Conservation (phyloP, 208 protist species). For the Tritrichomonas foetus region DNA sequence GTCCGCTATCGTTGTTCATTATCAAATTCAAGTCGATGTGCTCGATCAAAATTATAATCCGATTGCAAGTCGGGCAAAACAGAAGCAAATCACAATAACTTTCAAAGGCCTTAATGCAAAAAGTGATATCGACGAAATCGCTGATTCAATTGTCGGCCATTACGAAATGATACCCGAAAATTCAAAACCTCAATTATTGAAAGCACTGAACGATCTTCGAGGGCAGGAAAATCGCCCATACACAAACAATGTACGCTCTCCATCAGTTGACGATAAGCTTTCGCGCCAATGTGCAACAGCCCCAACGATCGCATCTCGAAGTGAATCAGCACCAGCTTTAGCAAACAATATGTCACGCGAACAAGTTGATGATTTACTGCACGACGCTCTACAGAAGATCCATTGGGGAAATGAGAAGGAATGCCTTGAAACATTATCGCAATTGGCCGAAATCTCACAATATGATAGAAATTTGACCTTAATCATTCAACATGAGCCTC, state of each 20-base stretch:
- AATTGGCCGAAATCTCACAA: neutral
- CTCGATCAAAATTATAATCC: neutral
- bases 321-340: neutral
- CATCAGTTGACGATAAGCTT: neutral
- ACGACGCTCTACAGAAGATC: neutral
- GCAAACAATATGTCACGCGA: neutral
- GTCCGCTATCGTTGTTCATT: neutral
- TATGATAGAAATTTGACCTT: neutral
- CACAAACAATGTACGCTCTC: neutral
- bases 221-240: neutral
- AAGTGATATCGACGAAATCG: neutral
- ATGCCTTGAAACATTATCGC: neutral
- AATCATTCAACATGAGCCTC: neutral
- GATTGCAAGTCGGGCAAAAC: neutral
- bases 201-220: neutral
- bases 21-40: constrained; percentile 2
- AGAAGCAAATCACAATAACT: neutral
- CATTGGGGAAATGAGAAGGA: neutral
- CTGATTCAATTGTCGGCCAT: neutral
- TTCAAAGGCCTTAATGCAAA: neutral
- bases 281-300: neutral
- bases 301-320: neutral
- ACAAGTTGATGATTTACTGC: neutral
- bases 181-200: neutral
- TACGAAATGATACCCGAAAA: neutral